Evolutionary conservation across 768 basidiomycete genomes (phyloP).

Genomic region (Saitozyma sp.): DNA sequence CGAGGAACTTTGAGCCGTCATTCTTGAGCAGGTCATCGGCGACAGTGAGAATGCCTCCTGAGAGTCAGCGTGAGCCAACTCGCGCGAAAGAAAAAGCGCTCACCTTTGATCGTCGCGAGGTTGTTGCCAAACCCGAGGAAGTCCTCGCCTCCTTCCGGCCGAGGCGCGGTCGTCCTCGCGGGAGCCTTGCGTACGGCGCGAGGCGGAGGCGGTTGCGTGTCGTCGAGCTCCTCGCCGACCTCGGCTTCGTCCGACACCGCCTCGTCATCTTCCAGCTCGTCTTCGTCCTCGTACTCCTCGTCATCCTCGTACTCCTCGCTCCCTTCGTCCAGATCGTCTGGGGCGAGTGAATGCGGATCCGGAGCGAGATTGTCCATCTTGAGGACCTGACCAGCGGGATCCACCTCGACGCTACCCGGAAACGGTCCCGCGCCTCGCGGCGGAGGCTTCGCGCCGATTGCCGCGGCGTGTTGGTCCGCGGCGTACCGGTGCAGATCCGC

Average conservation of each 20-base stretch:
- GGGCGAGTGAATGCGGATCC: slow-evolving; percentile 22
- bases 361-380: slow-evolving; percentile 54
- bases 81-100: slow-evolving; percentile 16
- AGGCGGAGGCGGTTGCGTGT: slow-evolving; percentile 59
- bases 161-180: slow-evolving; percentile 21
- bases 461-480: slow-evolving; percentile 69
- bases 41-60: slow-evolving; percentile 94
- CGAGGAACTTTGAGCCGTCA: slow-evolving; percentile 96
- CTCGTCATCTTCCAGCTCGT: slow-evolving; percentile 47
- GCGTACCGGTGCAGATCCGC: slow-evolving; percentile 99
- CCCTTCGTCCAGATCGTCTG: slow-evolving; percentile 55
- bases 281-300: slow-evolving; percentile 44
- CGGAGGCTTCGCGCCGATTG: slow-evolving; percentile 76
- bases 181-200: slow-evolving; percentile 27
- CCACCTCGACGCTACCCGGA: slow-evolving; percentile 94
- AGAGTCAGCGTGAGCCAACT: slow-evolving; percentile 44
- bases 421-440: slow-evolving; percentile 97
- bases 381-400: slow-evolving; percentile 79
- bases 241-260: slow-evolving; percentile 37
- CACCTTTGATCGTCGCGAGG: slow-evolving; percentile 67
- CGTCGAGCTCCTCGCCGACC: slow-evolving; percentile 60
- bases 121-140: slow-evolving; percentile 77
- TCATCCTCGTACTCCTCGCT: slow-evolving; percentile 55
- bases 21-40: slow-evolving; percentile 98
- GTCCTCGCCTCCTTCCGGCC: slow-evolving; percentile 58